Base-by-base conservation (phyloP, 164 flowering plant genomes). In the Vitis amurensis region DNA sequence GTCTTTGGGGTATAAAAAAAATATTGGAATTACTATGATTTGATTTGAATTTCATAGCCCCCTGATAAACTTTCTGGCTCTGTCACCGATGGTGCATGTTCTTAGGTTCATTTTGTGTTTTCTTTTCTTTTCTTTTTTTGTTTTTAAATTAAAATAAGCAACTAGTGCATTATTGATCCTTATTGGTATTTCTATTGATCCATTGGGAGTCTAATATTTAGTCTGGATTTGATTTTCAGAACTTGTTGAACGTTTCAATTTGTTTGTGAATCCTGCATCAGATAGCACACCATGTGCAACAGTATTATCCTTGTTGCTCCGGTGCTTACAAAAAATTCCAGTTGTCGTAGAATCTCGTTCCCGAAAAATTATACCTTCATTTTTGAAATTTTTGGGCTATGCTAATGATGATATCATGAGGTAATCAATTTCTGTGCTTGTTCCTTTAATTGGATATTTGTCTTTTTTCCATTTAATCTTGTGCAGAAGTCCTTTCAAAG, bases 301-400 rank as follows among this genome's bases (percentile, higher is more conserved):
- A 27, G 77, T 92, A 16, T 75, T 96, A 50, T 77, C 91, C 50
- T 72, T 81, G 73, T 74, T 96, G 91, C 87, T 96, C 68, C 90
- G 84, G 76, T 69, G 91, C 47, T 72, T 92, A 67, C 97, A 93
- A 74, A 91, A 75, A 69, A 77, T 87, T 71, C 84, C 89, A 11
- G 59, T 74, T 30, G 64, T 87, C 53, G 78, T 81, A 58, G 92
- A 91, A 65, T 80, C 95, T 71, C 88, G 76, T 29, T 85, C 93
- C 72, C 86, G 76, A 13, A 83, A 83, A 63, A 74, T 96, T 37
- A 27, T 89, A 4, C 91, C 88, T 73, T 70, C 93, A 72, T 93
- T 93, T 73, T 79, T 96, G 53, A 85, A 80, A 73, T 91, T 91
- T 73, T 69, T 96, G 80, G 99, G 98, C 50, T 93, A 89, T 76